Evolutionary conservation across 2,329 filamentous ascomycete species (phyloP).

Genomic region (Xylaria sp.): DNA sequence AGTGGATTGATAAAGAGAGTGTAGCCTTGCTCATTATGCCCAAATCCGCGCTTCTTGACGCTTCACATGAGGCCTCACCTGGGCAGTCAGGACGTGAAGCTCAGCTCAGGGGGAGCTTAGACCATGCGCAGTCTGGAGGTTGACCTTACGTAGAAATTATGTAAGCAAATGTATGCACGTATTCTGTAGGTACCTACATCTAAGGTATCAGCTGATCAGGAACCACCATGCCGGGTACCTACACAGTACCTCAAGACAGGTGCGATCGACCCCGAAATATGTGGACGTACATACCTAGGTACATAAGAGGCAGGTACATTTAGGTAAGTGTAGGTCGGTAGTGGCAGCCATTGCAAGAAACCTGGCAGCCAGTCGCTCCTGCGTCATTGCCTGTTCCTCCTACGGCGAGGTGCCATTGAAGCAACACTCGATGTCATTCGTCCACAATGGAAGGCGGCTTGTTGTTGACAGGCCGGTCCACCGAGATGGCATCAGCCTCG

Average conservation of each 20-base stretch:
- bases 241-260: background rate
- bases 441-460: background rate
- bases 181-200: background rate
- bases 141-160: too few species aligned
- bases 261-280: background rate
- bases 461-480: background rate
- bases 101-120: too few species aligned
- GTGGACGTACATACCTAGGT: too few species aligned
- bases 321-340: constrained; percentile 9
- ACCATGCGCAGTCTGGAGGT: too few species aligned
- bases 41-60: too few species aligned
- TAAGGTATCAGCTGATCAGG: too few species aligned
- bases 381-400: constrained; percentile 31
- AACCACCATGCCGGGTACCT: background rate
- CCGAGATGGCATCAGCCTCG: constrained; percentile 12
- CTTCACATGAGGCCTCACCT: too few species aligned
- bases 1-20: too few species aligned
- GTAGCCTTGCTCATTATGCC: too few species aligned
- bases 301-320: background rate
- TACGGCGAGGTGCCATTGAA: constrained; percentile 12
- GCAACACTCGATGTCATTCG: constrained; percentile 7
- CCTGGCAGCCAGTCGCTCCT: constrained; percentile 19
- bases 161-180: too few species aligned
- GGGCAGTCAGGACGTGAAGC: too few species aligned
- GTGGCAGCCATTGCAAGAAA: constrained; percentile 6